phyloP scores from a whole-genome alignment of 106 monocot species.

The Narthecium ossifragum region DNA sequence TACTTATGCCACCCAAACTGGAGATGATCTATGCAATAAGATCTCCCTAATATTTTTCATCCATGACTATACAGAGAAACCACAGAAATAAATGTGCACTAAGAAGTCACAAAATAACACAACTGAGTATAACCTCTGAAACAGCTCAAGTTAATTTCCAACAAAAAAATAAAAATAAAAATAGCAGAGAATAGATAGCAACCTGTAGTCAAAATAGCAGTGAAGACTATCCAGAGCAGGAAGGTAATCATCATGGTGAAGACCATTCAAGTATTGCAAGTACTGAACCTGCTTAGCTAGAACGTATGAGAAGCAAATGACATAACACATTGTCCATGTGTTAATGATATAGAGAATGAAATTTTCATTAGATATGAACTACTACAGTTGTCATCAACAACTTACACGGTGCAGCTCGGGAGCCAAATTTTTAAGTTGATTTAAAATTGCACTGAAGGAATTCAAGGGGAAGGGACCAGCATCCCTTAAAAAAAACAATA shows the following conservation, averaged over 20 bases:
- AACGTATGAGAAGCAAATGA: constrained; percentile 4
- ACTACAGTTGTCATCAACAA: constrained; percentile 2
- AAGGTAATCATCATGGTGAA: constrained; percentile 77
- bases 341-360: background rate
- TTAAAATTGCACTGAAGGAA: constrained; percentile 53
- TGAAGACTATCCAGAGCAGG: constrained; percentile 77
- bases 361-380: background rate
- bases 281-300: constrained; percentile 57
- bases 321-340: background rate
- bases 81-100: too few relatives aligned
- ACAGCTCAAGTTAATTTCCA: too few relatives aligned
- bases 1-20: too few relatives aligned
- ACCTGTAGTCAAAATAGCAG: constrained; percentile 95
- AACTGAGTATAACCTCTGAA: too few relatives aligned
- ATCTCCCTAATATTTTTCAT: too few relatives aligned
- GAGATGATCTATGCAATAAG: too few relatives aligned
- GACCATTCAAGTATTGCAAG: constrained; percentile 79
- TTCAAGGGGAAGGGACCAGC: constrained; percentile 58
- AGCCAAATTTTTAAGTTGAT: constrained; percentile 66
- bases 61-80: too few relatives aligned
- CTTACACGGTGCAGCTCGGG: constrained; percentile 91
- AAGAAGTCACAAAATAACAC: too few relatives aligned
- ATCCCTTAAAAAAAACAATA: constrained; percentile 44
- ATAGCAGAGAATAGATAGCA: background rate
- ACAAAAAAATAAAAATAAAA: constrained; percentile 3